Evolutionary conservation across 1,284 basidiomycete genomes (phyloP), one percentile per base, ranked within the genome.

Genomic region (Apiotrichum gamsii): DNA sequence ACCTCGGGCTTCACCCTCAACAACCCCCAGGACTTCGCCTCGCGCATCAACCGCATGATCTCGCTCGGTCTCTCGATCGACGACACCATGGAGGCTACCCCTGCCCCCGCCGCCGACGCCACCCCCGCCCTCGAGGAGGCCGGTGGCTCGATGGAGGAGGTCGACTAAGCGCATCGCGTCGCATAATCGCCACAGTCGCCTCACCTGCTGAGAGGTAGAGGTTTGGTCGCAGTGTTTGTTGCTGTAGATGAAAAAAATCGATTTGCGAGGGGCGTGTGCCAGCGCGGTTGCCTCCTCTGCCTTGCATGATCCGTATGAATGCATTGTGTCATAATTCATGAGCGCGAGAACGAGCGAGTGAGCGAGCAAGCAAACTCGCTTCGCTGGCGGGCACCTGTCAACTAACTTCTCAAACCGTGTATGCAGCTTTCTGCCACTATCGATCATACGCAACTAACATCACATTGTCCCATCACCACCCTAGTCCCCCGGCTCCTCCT

Each of bases 1-100:
- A 91, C 89, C 36, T 91, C 89, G 47, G 89, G 89, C 51, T 98
- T 98, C 81, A 84, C 90, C 48, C 83, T 98, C 55, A 90, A 96
- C 65, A 87, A 93, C 74, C 95, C 94, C 18, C 83, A 87, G 59
- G 89, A 88, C 62, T 97, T 96, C 74, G 88, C 91, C 59, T 85
- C 85, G 78, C 88, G 94, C 60, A 95, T 97, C 71, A 84, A 95
- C 82, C 85, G 91, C 65, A 96, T 97, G 89, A 94, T 98, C 75
- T 80, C 85, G 42, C 74, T 80, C 44, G 78, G 78, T 65, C 74
- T 80, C 36, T 75, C 74, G 47, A 77, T 78, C 58, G 76, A 78
- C 64, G 69, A 65, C 43, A 61, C 68, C 42, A 53, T 59, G 32
- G 62, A 61, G 46, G 49, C 51, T 34, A 56, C 63, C 39, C 47